Conservation (phyloP, 495 filamentous ascomycete genomes). For the Cercophora sp. region DNA sequence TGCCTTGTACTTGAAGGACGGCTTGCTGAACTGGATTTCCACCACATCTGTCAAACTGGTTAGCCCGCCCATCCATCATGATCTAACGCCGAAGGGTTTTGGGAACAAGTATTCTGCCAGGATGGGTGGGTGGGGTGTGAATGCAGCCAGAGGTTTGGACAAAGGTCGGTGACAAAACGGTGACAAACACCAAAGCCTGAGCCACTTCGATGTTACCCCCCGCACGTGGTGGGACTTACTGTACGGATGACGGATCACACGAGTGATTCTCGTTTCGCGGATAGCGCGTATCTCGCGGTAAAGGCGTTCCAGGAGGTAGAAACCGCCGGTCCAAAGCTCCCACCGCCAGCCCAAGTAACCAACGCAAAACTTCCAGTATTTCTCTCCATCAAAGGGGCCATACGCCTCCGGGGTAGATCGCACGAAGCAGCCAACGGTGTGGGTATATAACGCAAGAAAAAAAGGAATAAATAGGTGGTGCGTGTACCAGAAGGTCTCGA, state of each 20-base stretch:
- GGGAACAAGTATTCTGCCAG: no score
- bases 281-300: constrained; percentile 85
- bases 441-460: constrained; percentile 86
- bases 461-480: constrained; percentile 97
- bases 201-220: no score
- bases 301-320: constrained; percentile 83
- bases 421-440: constrained; percentile 94
- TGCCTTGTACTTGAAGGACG: constrained; percentile 94
- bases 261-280: constrained; percentile 79
- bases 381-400: constrained; percentile 74
- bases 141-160: no score
- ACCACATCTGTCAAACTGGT: constrained; percentile 63
- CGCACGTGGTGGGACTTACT: constrained; percentile 53
- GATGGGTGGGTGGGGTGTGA: no score
- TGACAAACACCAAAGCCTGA: no score
- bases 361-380: constrained; percentile 89
- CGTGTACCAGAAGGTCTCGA: constrained; percentile 98
- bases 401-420: constrained; percentile 64
- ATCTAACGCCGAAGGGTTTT: not conserved
- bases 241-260: constrained; percentile 92
- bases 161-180: no score
- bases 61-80: not conserved
- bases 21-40: constrained; percentile 94
- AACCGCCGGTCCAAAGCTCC: constrained; percentile 79
- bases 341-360: constrained; percentile 97